These are phyloP conservation scores for Oemleria cerasiformis DNA, from an alignment of 306 rosid species.

Conservation along the genomic window DNA sequence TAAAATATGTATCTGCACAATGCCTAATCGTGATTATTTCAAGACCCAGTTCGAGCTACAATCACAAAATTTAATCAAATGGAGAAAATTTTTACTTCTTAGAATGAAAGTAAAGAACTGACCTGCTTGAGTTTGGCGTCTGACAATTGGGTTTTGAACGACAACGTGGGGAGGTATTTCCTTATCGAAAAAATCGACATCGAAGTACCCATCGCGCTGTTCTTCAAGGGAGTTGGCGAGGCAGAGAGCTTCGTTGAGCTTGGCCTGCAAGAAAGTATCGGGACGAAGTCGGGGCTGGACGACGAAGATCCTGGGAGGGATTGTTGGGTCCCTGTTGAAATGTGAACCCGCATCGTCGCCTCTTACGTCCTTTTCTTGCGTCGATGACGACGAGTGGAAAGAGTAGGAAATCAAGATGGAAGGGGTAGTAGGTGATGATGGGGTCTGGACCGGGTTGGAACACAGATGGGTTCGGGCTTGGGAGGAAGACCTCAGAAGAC, in stretches of 20 bases:
- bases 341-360: conserved; percentile 21
- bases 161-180: conserved; percentile 63
- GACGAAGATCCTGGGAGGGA: conserved; percentile 67
- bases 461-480: conserved; percentile 19
- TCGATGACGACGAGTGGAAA: conserved; percentile 27
- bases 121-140: conserved; percentile 72
- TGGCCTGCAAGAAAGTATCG: conserved; percentile 54
- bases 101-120: not conserved
- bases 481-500: conserved; percentile 29
- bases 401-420: conserved; percentile 22
- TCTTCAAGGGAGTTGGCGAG: conserved; percentile 87
- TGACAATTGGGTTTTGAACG: conserved; percentile 73
- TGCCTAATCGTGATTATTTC: not conserved
- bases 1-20: conserved; percentile 69
- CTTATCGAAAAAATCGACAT: conserved; percentile 55
- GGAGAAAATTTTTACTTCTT: not conserved
- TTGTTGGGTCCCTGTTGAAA: conserved; percentile 36
- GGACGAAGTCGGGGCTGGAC: conserved; percentile 90
- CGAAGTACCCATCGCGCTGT: conserved; percentile 69
- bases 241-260: conserved; percentile 91
- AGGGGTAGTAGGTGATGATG: conserved; percentile 13
- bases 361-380: conserved; percentile 33
- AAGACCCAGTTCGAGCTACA: not conserved
- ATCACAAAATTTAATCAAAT: not conserved
- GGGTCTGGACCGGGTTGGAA: conserved; percentile 14